These are phyloP conservation scores for Austroboletus niveus DNA, from an alignment of 1,284 basidiomycete genomes.

Conservation along the genomic window DNA sequence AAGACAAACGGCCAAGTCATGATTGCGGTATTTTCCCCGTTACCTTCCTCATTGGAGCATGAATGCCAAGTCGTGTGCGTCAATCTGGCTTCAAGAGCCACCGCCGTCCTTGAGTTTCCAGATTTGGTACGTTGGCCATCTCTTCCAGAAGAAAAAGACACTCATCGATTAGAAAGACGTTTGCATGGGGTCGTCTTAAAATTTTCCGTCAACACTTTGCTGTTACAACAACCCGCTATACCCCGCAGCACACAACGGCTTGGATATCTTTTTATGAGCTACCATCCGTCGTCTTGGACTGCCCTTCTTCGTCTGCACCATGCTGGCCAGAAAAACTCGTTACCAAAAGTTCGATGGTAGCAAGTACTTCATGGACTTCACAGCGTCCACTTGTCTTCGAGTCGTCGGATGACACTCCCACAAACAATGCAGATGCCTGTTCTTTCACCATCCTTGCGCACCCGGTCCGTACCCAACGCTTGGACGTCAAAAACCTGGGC, in stretches of 20 bases:
- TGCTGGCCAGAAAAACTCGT: slow-evolving; percentile 17
- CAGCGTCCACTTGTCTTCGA: slow-evolving; percentile 6
- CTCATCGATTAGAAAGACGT: slow-evolving; percentile 12
- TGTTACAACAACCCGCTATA: slow-evolving; percentile 2
- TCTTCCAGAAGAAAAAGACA: neutral
- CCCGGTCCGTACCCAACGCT: neutral
- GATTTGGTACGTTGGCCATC: slow-evolving; percentile 17
- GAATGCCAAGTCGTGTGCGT: slow-evolving; percentile 19
- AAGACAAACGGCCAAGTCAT: slow-evolving; percentile 18
- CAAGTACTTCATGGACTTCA: slow-evolving; percentile 18
- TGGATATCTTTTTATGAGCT: slow-evolving; percentile 19
- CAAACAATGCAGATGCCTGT: slow-evolving; percentile 2
- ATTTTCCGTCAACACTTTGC: slow-evolving; percentile 14
- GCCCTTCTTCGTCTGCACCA: neutral
- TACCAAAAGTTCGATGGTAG: slow-evolving; percentile 6
- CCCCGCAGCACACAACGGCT: neutral
- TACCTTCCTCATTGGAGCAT: slow-evolving; percentile 1
- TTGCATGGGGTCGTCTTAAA: slow-evolving; percentile 12
- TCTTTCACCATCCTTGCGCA: slow-evolving; percentile 20
- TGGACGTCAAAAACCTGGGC: neutral
- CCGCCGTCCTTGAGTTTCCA: slow-evolving; percentile 14
- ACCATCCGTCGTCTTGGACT: slow-evolving; percentile 15
- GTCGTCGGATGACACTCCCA: slow-evolving; percentile 15
- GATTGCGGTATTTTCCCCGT: slow-evolving; percentile 9
- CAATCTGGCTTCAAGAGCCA: slow-evolving; percentile 15